Evolutionary conservation across 2,329 filamentous ascomycete species (phyloP).

Genomic region (Fusarium transvaalense): DNA sequence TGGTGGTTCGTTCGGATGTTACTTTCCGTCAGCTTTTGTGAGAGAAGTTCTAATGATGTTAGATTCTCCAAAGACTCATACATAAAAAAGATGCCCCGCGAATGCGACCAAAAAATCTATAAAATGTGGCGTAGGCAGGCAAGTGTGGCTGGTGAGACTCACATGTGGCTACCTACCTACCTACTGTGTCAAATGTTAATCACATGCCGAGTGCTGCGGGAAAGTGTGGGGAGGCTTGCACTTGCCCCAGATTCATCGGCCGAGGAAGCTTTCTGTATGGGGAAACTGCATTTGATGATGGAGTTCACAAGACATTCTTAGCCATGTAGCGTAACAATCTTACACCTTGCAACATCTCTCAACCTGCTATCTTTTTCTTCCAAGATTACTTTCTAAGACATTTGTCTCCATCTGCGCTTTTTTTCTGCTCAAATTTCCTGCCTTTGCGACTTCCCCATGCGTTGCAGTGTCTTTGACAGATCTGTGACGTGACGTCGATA

Average conservation of each 20-base stretch:
- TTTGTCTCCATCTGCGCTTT: not conserved
- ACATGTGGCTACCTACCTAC: conserved; percentile 22
- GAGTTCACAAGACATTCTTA: conserved; percentile 31
- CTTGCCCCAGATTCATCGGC: conserved; percentile 48
- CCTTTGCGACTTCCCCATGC: conserved; percentile 31
- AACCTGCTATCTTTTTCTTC: not conserved
- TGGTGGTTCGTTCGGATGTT: conserved; percentile 28
- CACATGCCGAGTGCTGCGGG: conserved; percentile 45
- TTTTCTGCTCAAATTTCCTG: not conserved
- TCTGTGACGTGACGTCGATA: conserved; percentile 46
- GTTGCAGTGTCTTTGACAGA: conserved; percentile 22
- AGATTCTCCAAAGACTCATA: conserved; percentile 16
- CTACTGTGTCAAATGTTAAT: conserved; percentile 47
- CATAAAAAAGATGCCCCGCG: conserved; percentile 46
- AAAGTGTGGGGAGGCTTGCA: conserved; percentile 45
- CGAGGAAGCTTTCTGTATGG: conserved; percentile 46
- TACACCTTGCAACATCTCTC: conserved; percentile 17
- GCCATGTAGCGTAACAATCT: conserved; percentile 19
- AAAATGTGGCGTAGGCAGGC: conserved; percentile 31
- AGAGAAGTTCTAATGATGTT: not conserved
- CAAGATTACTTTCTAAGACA: not conserved
- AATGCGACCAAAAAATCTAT: conserved; percentile 39
- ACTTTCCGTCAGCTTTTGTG: not conserved
- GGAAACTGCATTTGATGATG: conserved; percentile 26
- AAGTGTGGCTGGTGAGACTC: conserved; percentile 14